Conservation (phyloP, 1,139 yeast species). For the Lodderomyces parapsilosis region DNA sequence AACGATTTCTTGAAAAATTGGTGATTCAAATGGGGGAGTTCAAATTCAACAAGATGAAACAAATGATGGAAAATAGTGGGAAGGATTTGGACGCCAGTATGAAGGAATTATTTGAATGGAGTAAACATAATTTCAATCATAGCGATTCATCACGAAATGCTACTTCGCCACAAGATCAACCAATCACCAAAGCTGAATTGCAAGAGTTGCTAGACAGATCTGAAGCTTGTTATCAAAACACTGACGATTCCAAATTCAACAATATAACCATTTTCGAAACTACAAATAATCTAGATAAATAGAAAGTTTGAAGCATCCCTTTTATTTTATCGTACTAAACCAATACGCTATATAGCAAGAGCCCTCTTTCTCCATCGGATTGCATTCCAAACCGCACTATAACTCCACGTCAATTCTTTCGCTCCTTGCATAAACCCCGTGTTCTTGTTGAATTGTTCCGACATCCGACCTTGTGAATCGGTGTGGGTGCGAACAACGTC, state of each 20-base stretch:
- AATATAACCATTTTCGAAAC: constrained; percentile 58
- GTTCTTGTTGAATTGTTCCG: constrained; percentile 83
- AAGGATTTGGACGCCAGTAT: constrained; percentile 20
- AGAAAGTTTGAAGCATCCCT: constrained; percentile 4
- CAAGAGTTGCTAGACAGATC: constrained; percentile 56
- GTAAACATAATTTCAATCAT: constrained; percentile 21
- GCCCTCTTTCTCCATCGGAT: constrained; percentile 54
- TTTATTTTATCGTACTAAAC: not conserved
- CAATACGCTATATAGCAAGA: constrained; percentile 2
- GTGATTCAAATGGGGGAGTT: constrained; percentile 86
- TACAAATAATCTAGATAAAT: constrained; percentile 35
- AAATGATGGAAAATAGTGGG: constrained; percentile 13
- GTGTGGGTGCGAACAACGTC: constrained; percentile 71
- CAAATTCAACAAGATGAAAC: constrained; percentile 43
- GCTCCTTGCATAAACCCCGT: constrained; percentile 92
- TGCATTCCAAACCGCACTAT: constrained; percentile 75
- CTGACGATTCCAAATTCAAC: constrained; percentile 24
- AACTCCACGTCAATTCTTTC: constrained; percentile 84
- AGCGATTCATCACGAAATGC: constrained; percentile 7
- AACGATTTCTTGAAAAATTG: constrained; percentile 74
- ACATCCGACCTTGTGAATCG: constrained; percentile 71
- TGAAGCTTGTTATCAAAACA: constrained; percentile 37
- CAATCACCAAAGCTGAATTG: constrained; percentile 40
- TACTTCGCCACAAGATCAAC: constrained; percentile 8
- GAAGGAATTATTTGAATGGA: constrained; percentile 31